Conservation (phyloP, 2,329 filamentous ascomycete genomes). For the Xylariaceae sp. region DNA sequence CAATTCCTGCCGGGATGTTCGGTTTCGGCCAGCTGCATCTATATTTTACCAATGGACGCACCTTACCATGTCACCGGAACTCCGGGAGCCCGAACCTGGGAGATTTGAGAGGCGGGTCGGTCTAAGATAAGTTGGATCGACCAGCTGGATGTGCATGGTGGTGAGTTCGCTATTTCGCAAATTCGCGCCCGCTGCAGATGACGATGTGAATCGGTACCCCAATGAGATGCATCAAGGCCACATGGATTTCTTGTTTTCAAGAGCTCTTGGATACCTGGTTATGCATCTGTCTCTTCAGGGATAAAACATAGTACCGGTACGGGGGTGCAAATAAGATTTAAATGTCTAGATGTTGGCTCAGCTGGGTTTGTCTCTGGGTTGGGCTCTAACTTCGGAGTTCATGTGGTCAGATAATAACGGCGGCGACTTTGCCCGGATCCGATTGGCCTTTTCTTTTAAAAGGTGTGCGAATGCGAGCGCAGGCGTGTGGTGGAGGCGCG, state of each 20-base stretch:
- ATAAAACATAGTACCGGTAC: neutral
- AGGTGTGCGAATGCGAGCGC: neutral
- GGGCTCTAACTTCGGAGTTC: neutral
- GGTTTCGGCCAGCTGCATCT: neutral
- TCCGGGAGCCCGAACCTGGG: constrained; percentile 1
- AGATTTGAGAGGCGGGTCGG: neutral
- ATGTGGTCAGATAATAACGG: neutral
- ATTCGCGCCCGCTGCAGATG: neutral
- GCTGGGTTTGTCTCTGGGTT: neutral
- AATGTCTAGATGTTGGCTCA: neutral
- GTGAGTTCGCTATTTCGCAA: neutral
- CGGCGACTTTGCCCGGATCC: neutral
- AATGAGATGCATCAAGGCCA: neutral
- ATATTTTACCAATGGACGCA: neutral
- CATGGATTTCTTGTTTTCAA: neutral
- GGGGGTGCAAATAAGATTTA: neutral
- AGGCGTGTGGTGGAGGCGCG: too few relatives aligned
- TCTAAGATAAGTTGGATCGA: neutral
- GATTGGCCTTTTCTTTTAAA: neutral
- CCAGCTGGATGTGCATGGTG: neutral
- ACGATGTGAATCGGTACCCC: neutral
- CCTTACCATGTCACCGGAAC: neutral
- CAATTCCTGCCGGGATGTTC: neutral
- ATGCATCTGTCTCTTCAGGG: neutral
- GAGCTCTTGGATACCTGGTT: too few relatives aligned